These are phyloP conservation scores for Ophiostoma himal-ulmi DNA, from an alignment of 2,329 filamentous ascomycete genomes.

Conservation along the genomic window DNA sequence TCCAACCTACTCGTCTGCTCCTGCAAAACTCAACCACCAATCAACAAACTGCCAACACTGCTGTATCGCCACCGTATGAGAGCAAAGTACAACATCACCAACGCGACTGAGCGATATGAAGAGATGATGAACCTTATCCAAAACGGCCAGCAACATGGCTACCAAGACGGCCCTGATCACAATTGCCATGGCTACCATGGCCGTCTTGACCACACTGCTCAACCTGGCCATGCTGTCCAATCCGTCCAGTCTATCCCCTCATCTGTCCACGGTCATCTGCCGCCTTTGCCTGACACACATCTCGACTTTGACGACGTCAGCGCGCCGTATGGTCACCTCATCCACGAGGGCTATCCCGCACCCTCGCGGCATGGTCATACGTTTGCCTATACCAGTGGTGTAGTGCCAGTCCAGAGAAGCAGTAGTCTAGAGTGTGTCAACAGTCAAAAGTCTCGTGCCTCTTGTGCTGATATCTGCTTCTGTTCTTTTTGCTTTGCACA, in stretches of 20 bases:
- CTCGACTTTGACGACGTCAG: conserved; percentile 8
- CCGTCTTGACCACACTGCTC: neutral
- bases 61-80: too few relatives aligned
- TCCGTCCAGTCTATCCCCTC: neutral
- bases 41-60: neutral
- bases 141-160: neutral
- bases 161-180: neutral
- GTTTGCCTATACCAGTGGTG: neutral
- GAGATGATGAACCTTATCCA: neutral
- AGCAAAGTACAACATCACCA: neutral
- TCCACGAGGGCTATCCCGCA: neutral
- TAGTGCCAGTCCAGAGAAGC: neutral
- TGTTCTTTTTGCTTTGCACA: neutral
- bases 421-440: neutral
- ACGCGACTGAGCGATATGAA: neutral
- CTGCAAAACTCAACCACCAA: neutral
- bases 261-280: neutral
- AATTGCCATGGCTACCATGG: neutral
- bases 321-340: conserved; percentile 6
- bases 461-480: neutral
- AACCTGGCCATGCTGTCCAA: neutral
- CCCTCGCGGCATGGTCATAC: neutral
- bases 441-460: neutral
- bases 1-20: neutral
- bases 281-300: neutral